Evolutionary conservation across 2,329 filamentous ascomycete species (phyloP).

Genomic region (Hypoxylon sp.): DNA sequence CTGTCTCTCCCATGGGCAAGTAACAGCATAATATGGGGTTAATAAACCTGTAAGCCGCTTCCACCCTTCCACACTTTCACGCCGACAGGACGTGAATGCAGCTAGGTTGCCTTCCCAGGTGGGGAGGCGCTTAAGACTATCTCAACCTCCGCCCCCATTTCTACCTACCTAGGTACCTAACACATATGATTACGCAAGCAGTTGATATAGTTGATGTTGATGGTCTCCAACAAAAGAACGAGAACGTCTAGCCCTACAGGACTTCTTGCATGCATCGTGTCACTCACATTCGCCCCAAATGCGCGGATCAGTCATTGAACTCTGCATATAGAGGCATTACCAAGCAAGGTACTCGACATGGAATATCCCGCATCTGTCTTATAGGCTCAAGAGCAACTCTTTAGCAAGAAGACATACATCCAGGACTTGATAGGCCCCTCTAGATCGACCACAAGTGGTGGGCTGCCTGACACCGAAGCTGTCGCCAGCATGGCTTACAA

Average conservation of each 20-base stretch:
- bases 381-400: neutral
- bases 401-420: conserved; percentile 17
- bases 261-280: conserved; percentile 16
- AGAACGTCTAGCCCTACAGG: conserved; percentile 12
- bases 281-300: conserved; percentile 8
- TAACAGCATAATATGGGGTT: conserved; percentile 23
- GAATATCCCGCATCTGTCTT: conserved; percentile 2
- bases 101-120: conserved; percentile 16
- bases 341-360: conserved; percentile 18
- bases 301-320: conserved; percentile 19
- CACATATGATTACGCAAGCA: conserved; percentile 35
- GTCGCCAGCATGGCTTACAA: conserved; percentile 28
- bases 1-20: conserved; percentile 21
- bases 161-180: neutral
- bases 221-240: conserved; percentile 7
- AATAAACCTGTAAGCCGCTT: conserved; percentile 8
- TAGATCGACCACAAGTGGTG: conserved; percentile 9
- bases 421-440: conserved; percentile 11
- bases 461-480: conserved; percentile 15
- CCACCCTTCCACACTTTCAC: conserved; percentile 26
- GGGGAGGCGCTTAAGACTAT: conserved; percentile 25
- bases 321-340: conserved; percentile 16
- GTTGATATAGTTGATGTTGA: conserved; percentile 11
- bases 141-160: conserved; percentile 21
- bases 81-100: conserved; percentile 26